Evolutionary conservation across 176 grass and related monocot genomes (phyloP), one percentile per base, ranked within the genome.

Genomic region (Cenchrus fungigraminus): DNA sequence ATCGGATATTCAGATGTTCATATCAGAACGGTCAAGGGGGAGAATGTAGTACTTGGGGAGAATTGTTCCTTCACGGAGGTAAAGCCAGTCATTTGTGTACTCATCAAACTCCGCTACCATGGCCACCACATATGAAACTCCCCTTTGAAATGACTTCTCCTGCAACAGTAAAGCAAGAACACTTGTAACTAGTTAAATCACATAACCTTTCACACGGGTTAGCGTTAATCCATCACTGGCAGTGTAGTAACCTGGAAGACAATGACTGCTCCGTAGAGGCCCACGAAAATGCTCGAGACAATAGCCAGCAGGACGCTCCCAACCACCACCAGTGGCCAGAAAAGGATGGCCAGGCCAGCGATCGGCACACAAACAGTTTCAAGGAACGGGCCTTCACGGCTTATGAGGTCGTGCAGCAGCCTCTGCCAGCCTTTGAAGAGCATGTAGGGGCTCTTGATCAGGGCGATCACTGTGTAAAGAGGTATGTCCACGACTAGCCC

Each of bases 381-480:
- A 79, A 97, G 90, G 82, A 97, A 97, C 1, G 87, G 89, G 29
- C 95, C 95, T 79, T 97, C 92, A 1, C 95, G 86, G 79, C 92
- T 97, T 71, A 97, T 91, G 40, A 97, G 86, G 40, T 97, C 95
- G 42, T 97, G 92, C 13, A 97, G 82, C 62, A 97, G 64, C 79
- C 95, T 91, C 91, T 97, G 95, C 95, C 95, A 97, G n/a, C 95
- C 95, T 69, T 97, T 97, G 85, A 95, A 97, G 72, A 97, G 90
- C 95, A 97, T 97, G 50, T 97, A 97, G 34, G 95, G 95, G 82
- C 95, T 97, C 85, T 97, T 97, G 87, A 97, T 76, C 60, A 97
- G 19, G 9, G 92, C 92, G 34, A 97, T 95, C 28, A 95, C 87
- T 1, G 95, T 95, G 84, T 95, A 97, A 29, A 97, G 86, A 0